Percentiles rank a stretch among this genome's conserved stretches.
Conservation (phyloP, 148 eudicot genomes). For the Rheum nobile region DNA sequence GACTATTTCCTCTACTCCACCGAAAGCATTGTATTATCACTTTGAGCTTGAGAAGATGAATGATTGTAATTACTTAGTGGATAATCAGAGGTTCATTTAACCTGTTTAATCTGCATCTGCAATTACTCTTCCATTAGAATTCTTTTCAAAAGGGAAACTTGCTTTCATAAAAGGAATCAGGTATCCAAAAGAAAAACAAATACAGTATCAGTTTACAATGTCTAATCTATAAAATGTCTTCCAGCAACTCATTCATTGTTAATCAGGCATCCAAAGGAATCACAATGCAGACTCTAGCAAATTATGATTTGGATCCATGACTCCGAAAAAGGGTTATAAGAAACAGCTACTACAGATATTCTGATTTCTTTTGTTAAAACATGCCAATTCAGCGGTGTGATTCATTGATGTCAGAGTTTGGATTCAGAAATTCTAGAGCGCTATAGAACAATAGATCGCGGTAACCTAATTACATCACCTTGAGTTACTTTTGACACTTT, state of each 20-base stretch:
- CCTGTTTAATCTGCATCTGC: neutral
- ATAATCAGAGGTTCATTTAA: neutral
- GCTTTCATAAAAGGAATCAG: neutral
- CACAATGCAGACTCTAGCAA: neutral
- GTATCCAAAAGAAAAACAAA: neutral
- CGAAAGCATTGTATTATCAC: neutral
- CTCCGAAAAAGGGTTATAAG: too few species aligned
- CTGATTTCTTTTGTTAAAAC: too few species aligned
- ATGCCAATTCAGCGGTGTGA: neutral
- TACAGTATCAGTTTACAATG: neutral
- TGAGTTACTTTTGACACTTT: slow-evolving; percentile 14
- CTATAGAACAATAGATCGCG: neutral
- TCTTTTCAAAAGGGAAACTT: too few species aligned
- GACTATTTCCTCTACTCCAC: neutral
- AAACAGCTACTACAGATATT: too few species aligned
- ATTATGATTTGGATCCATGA: neutral
- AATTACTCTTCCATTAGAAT: too few species aligned
- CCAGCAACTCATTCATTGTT: too few species aligned
- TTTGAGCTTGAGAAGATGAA: neutral
- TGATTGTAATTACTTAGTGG: neutral
- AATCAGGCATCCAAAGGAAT: neutral
- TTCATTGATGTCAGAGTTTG: neutral
- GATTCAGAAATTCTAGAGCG: neutral
- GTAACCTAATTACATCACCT: slow-evolving; percentile 9
- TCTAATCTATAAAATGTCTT: neutral